phyloP scores from a whole-genome alignment of 2,329 filamentous ascomycete genomes.

The Macrophomina pseudophaseolina region DNA sequence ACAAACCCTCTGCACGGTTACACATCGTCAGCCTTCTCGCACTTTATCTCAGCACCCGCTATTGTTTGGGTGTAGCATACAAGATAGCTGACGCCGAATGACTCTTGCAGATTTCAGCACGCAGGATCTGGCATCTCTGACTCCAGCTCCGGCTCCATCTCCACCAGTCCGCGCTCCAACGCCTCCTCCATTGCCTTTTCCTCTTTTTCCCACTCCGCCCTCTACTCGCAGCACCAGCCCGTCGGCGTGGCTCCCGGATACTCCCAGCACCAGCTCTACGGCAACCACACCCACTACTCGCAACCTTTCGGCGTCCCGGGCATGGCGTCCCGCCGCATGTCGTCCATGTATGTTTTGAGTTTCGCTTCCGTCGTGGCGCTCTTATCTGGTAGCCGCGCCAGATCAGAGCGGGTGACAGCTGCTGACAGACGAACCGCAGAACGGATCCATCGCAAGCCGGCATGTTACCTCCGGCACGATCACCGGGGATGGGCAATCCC shows the following conservation, averaged over 20 bases:
- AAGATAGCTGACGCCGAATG: slow-evolving; percentile 24
- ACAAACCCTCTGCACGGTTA: slow-evolving; percentile 42
- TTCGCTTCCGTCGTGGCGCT: slow-evolving; percentile 22
- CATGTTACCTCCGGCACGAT: slow-evolving; percentile 52
- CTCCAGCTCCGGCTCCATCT: slow-evolving; percentile 61
- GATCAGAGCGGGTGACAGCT: slow-evolving; percentile 43
- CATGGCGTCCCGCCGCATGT: slow-evolving; percentile 39
- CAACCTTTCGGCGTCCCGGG: slow-evolving; percentile 40
- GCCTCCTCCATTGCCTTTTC: slow-evolving; percentile 55
- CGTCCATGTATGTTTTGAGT: slow-evolving; percentile 50
- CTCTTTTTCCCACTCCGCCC: slow-evolving; percentile 40
- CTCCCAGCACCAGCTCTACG: slow-evolving; percentile 42
- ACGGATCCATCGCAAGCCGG: slow-evolving; percentile 53
- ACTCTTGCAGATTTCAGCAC: slow-evolving; percentile 22
- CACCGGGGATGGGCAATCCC: slow-evolving; percentile 47
- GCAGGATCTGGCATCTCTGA: slow-evolving; percentile 54
- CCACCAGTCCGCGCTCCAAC: slow-evolving; percentile 58
- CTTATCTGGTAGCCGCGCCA: slow-evolving; percentile 18
- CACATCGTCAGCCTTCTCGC: slow-evolving; percentile 37
- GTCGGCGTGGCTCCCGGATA: slow-evolving; percentile 40
- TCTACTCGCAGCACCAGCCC: slow-evolving; percentile 40
- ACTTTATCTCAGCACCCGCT: slow-evolving; percentile 26
- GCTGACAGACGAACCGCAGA: slow-evolving; percentile 46
- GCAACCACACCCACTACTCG: slow-evolving; percentile 39
- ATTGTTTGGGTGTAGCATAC: slow-evolving; percentile 25